Percentiles rank a stretch among this genome's conserved stretches.
These are phyloP conservation scores for Tylopilus sp. DNA, from an alignment of 768 basidiomycete genomes.

Conservation along the genomic window DNA sequence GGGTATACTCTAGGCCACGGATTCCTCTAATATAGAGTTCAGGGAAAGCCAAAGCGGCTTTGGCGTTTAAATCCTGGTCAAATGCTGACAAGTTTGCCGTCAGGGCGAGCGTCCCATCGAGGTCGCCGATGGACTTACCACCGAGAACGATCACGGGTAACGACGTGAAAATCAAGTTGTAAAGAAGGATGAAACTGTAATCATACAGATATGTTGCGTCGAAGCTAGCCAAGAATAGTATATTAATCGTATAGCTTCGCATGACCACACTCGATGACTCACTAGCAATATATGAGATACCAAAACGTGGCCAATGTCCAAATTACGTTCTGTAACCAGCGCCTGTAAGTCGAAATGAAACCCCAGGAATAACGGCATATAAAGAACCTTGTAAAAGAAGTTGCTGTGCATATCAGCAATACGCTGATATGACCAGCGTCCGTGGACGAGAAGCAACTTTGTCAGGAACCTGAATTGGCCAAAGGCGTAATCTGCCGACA, in stretches of 20 bases:
- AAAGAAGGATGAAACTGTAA: conserved; percentile 90
- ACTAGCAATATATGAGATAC: conserved; percentile 88
- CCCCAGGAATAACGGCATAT: not conserved
- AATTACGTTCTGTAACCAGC: conserved; percentile 64
- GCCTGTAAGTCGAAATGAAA: not conserved
- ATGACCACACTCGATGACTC: conserved; percentile 21
- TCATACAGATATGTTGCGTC: conserved; percentile 94
- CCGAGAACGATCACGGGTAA: conserved; percentile 89
- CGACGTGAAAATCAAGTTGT: conserved; percentile 91
- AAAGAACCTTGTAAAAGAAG: conserved; percentile 89
- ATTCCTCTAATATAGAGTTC: conserved; percentile 96
- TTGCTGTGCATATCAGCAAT: conserved; percentile 96
- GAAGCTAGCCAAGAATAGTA: conserved; percentile 52
- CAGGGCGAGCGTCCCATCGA: not conserved
- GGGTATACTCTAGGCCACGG: conserved; percentile 89
- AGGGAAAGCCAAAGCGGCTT: conserved; percentile 87
- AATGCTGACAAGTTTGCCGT: conserved; percentile 49
- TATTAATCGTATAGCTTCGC: conserved; percentile 3
- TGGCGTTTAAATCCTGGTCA: conserved; percentile 92
- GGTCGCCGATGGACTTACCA: conserved; percentile 44
- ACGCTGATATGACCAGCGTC: conserved; percentile 95
- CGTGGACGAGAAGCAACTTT: conserved; percentile 88
- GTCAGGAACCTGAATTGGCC: conserved; percentile 95
- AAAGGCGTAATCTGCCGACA: conserved; percentile 99
- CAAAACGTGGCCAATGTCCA: conserved; percentile 95